phyloP scores from a whole-genome alignment of 768 basidiomycete genomes.

The Tulasnella sp. region DNA sequence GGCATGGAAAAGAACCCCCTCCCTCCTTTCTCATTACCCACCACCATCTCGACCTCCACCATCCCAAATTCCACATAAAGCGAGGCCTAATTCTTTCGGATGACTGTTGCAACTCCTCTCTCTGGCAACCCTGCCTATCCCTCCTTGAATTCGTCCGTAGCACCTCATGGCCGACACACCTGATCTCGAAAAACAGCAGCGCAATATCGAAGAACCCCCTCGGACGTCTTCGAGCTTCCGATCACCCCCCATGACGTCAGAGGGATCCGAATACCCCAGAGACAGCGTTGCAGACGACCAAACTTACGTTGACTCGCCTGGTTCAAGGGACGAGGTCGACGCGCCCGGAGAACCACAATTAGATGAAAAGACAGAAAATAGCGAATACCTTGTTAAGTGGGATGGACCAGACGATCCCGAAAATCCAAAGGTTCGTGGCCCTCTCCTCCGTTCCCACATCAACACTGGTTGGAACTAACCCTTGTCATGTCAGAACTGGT shows the following conservation, averaged over 20 bases:
- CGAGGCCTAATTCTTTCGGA: background rate
- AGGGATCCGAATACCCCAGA: background rate
- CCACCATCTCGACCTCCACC: background rate
- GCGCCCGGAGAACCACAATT: background rate
- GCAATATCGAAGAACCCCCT: background rate
- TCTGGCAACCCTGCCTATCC: background rate
- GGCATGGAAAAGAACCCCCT: background rate
- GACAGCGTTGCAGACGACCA: slow-evolving; percentile 20
- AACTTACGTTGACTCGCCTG: slow-evolving; percentile 1
- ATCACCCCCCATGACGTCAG: background rate
- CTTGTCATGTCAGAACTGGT: background rate
- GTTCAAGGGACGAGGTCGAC: background rate
- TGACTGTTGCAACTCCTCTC: background rate
- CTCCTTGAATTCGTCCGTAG: background rate
- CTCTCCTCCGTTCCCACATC: background rate
- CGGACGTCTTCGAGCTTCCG: background rate
- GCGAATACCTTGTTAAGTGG: slow-evolving; percentile 25
- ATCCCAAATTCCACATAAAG: background rate
- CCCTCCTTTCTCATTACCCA: background rate
- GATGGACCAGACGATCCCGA: slow-evolving; percentile 28
- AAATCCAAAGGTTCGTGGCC: slow-evolving; percentile 25
- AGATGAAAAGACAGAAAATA: background rate
- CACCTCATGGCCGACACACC: background rate
- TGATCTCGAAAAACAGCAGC: background rate
- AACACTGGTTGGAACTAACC: background rate